Percentiles rank a stretch among this genome's conserved stretches.
phyloP scores from a whole-genome alignment of 2,329 filamentous ascomycete genomes.

The Berkeleyomyces basicola region DNA sequence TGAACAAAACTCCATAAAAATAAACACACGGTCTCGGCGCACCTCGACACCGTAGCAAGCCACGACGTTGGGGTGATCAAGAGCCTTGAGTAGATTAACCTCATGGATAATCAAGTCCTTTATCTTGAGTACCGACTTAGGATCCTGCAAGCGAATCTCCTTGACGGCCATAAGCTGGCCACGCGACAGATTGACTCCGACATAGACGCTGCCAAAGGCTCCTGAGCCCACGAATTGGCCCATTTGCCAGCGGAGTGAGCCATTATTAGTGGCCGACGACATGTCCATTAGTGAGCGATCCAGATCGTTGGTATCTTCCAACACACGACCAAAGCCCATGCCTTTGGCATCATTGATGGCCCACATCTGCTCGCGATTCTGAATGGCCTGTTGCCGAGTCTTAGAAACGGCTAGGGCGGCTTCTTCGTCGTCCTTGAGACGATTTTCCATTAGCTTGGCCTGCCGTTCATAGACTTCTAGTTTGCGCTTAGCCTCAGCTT shows the following conservation, averaged over 20 bases:
- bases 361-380: constrained; percentile 60
- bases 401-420: constrained; percentile 58
- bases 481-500: constrained; percentile 70
- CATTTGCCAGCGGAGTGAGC: constrained; percentile 94
- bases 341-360: constrained; percentile 69
- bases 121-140: constrained; percentile 86
- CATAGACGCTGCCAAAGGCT: constrained; percentile 94
- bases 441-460: constrained; percentile 59
- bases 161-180: constrained; percentile 97
- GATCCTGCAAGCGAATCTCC: constrained; percentile 84
- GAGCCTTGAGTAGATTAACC: constrained; percentile 87
- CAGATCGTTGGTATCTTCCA: constrained; percentile 90
- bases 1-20: constrained; percentile 99
- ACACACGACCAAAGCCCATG: constrained; percentile 72
- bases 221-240: constrained; percentile 96
- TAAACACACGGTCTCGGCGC: constrained; percentile 97
- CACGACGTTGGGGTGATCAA: constrained; percentile 95
- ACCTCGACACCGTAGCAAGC: constrained; percentile 97
- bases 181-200: constrained; percentile 90
- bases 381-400: constrained; percentile 56
- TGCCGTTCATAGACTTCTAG: constrained; percentile 62
- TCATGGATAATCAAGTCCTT: constrained; percentile 90
- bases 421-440: constrained; percentile 61
- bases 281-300: constrained; percentile 88
- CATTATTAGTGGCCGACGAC: constrained; percentile 85